Conservation (phyloP, 1,284 basidiomycete genomes). For the Polyporus tsugae region DNA sequence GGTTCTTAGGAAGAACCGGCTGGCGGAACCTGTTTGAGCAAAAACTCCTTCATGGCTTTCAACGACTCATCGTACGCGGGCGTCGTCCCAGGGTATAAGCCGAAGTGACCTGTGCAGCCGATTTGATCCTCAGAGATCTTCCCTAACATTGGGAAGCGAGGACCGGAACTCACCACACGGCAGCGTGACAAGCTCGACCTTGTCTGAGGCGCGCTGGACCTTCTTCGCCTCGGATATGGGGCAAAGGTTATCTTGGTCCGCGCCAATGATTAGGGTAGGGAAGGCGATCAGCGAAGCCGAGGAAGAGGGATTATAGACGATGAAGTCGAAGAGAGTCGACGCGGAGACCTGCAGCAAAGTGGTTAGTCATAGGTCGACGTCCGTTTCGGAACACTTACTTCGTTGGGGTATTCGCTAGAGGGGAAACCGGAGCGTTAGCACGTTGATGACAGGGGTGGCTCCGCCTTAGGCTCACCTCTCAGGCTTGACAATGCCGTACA, state of each 20-base stretch:
- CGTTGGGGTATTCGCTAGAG: slow-evolving; percentile 24
- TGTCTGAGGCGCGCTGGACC: slow-evolving; percentile 15
- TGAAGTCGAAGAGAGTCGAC: slow-evolving; percentile 28
- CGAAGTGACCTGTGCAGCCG: slow-evolving; percentile 27
- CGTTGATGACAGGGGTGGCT: too few relatives aligned
- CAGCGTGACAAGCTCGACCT: slow-evolving; percentile 19
- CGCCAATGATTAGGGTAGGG: slow-evolving; percentile 22
- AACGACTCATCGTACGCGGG: slow-evolving; percentile 15
- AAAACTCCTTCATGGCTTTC: slow-evolving; percentile 30
- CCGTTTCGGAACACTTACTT: slow-evolving; percentile 5
- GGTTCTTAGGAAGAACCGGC: background rate
- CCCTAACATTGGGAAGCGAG: background rate
- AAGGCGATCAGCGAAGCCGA: slow-evolving; percentile 23
- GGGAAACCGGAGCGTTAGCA: background rate
- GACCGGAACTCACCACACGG: slow-evolving; percentile 14
- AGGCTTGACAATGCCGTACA: slow-evolving; percentile 14
- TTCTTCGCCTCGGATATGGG: slow-evolving; percentile 14
- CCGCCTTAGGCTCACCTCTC: slow-evolving; percentile 8
- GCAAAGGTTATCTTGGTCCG: slow-evolving; percentile 26
- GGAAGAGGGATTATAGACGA: slow-evolving; percentile 23
- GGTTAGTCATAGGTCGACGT: background rate
- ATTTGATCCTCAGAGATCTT: background rate
- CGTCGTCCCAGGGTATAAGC: slow-evolving; percentile 23
- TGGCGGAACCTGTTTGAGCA: slow-evolving; percentile 15
- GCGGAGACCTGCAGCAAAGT: slow-evolving; percentile 22